Evolutionary conservation across 441 rosid genomes (phyloP), one percentile per base, ranked within the genome.

Genomic region (Corymbia citriodora): DNA sequence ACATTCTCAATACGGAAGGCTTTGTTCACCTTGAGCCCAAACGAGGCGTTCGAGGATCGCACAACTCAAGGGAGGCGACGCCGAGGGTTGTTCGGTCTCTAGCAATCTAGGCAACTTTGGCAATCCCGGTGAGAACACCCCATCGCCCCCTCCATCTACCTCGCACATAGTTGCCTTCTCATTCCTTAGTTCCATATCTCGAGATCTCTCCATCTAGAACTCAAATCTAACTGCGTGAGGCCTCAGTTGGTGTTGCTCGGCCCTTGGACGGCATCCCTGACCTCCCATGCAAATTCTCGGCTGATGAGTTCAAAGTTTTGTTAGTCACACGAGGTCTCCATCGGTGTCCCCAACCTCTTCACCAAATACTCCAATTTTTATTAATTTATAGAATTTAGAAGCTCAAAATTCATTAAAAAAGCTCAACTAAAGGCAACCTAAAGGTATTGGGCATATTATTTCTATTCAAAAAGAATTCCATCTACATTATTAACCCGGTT

Each of bases 381-480:
- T 23, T 52, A 19, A 9, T 1, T 6, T 21, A 57, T 11, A 13
- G 29, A 4, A 6, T 57, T 5, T 23, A 57, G 29, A 57, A 23
- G 14, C 25, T 13, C 29, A 59, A 23, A 59, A 29, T 59, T 6
- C 25, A 8, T 19, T 3, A 27, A 15, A 21, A 55, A 55, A 55
- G 5, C 5, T 21, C 1, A 8, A 1, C 10, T 19, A 55, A 8
- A 55, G 1, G 10, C 7, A 21, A 17, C 5, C 11, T 55, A 5
- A 40, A 40, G 6, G 45, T 5, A 40, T 5, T 40, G 45, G 1
- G 45, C 45, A 40, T 40, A 40, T 40, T 40, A 40, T 40, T 4
- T 40, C 45, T 40, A 40, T 40, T 40, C 6, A 40, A 40, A 40
- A 40, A 40, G 45, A 40, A 40, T 40, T 40, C 45, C 45, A 40